Conservation (phyloP, 2,329 filamentous ascomycete genomes). For the Aspergillus sclerotialis region DNA sequence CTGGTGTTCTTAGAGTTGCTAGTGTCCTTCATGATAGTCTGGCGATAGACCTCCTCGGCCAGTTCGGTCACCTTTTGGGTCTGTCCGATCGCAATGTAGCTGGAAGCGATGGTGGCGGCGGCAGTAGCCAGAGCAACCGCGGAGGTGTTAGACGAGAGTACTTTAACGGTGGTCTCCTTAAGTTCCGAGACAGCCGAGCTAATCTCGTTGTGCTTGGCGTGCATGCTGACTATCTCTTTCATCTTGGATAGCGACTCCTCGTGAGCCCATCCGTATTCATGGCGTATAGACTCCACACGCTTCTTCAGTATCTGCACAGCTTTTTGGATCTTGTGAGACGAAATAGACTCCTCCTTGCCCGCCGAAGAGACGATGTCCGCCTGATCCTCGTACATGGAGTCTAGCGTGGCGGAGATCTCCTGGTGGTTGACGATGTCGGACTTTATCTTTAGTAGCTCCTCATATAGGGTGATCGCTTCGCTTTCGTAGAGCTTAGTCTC, state of each 20-base stretch:
- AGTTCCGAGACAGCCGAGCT: constrained; percentile 26
- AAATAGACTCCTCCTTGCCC: constrained; percentile 9
- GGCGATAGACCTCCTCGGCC: constrained; percentile 31
- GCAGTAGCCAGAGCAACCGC: constrained; percentile 24
- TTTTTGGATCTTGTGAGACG: constrained; percentile 20
- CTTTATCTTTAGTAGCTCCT: constrained; percentile 28
- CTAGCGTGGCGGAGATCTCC: constrained; percentile 28
- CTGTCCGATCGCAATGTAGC: constrained; percentile 29
- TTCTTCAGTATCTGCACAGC: constrained; percentile 22
- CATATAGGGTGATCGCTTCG: constrained; percentile 31
- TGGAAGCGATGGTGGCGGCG: constrained; percentile 29
- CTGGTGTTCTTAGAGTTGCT: constrained; percentile 15
- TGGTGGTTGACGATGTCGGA: constrained; percentile 24
- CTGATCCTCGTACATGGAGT: constrained; percentile 35
- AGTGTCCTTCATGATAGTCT: constrained; percentile 32
- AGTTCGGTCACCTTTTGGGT: constrained; percentile 26
- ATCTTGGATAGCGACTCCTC: constrained; percentile 32
- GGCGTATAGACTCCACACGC: constrained; percentile 22
- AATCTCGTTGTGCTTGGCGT: constrained; percentile 27
- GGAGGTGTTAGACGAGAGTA: constrained; percentile 26
- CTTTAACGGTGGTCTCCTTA: constrained; percentile 24
- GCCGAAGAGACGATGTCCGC: constrained; percentile 9
- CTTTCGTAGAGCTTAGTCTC: constrained; percentile 30
- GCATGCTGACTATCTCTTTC: constrained; percentile 29
- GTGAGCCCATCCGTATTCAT: constrained; percentile 33